Base-by-base conservation (phyloP, 805 yeast species). In the Starmerella potacharoeniae region DNA sequence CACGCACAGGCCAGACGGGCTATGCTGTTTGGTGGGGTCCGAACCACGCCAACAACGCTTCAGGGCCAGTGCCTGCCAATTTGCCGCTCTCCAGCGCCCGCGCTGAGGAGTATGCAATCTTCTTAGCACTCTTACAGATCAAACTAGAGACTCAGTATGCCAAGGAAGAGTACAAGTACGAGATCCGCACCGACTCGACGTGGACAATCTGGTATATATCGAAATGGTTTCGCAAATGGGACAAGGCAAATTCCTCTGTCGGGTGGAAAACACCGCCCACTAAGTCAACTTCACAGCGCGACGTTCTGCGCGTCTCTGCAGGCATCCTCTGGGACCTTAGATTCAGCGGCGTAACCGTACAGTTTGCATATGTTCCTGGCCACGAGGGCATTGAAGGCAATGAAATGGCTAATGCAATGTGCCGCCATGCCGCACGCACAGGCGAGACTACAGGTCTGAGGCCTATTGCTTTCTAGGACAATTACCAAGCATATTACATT, bases 311-410 rank as follows among this genome's bases (percentile, higher is more conserved):
- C 13, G 57, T 53, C 9, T 53, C 57, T 1, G 56, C 56, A 3
- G 59, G 59, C 3, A 51, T 56, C 13, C 46, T 56, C 4, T 56
- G 59, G 59, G 59, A 56, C 10, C 48, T 56, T 22, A 35, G 59
- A 5, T 34, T 39, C n/a, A 29, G 57, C 17, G 59, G 59, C 6
- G 41, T 41, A 4, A n/a, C 8, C 14, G 52, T 56, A 14, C 34
- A 33, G 14, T 17, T 56, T 6, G 14, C 29, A 2, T 46, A 56
- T 37, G 56, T 56, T 11, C 51, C 51, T 10, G 54, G 53, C 22
- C 58, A 56, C 45, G 33, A 10, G 6, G 58, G 58, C 9, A 42
- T 43, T 29, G 39, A 39, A 13, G 57, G 57, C 34, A 53, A 56
- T 44, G 59, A 53, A 14, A 33, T 16, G 14, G 59, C 59, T 6